A percentile compares a stretch with the other conserved stretches of the same genome.
phyloP scores from a whole-genome alignment of 305 asterid species.

The Fraxinus baroniana region DNA sequence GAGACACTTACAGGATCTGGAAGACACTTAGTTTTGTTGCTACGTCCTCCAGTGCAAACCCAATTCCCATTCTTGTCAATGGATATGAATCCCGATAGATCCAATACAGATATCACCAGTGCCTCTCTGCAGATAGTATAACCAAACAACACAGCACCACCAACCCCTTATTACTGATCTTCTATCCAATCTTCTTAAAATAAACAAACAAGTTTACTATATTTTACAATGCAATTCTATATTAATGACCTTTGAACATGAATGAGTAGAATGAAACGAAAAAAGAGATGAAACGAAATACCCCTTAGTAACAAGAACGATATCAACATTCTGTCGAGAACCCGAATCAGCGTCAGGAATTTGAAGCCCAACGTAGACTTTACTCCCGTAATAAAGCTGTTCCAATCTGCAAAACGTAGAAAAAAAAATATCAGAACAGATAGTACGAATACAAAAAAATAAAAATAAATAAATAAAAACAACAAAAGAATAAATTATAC shows the following conservation, averaged over 20 bases:
- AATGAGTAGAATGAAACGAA: no score
- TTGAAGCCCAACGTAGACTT: constrained; percentile 60
- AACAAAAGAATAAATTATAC: constrained; percentile 12
- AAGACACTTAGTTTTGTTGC: constrained; percentile 35
- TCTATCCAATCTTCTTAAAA: not conserved
- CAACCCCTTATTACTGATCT: constrained; percentile 6
- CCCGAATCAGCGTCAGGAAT: constrained; percentile 80
- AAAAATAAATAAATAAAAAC: not conserved
- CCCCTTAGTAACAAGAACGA: constrained; percentile 62
- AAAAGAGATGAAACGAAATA: not conserved
- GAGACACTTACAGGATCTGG: constrained; percentile 55
- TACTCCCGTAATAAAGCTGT: constrained; percentile 61
- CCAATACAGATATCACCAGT: constrained; percentile 55
- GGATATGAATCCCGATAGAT: constrained; percentile 53
- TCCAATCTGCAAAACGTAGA: constrained; percentile 41
- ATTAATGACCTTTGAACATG: not conserved
- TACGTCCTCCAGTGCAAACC: constrained; percentile 48
- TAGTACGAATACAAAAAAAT: not conserved
- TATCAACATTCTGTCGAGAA: constrained; percentile 66
- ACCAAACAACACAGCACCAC: constrained; percentile 5
- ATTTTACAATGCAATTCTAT: not conserved
- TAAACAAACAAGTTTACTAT: not conserved
- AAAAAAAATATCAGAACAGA: not conserved
- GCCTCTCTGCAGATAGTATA: constrained; percentile 50
- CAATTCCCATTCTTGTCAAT: constrained; percentile 53